Evolutionary conservation across 164 flowering plant species (phyloP).

Genomic region (Echeveria elegans): DNA sequence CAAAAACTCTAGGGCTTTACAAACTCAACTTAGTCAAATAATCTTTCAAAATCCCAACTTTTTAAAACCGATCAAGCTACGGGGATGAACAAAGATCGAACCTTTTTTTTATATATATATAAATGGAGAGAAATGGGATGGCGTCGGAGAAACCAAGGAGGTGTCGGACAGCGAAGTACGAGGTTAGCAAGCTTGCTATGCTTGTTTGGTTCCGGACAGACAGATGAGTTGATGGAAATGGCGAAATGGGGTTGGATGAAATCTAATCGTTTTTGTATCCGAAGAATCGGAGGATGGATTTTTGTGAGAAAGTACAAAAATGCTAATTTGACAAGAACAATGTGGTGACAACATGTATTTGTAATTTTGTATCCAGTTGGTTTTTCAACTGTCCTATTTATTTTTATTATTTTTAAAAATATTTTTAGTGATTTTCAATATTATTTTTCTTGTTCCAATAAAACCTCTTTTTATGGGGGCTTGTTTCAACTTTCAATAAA

Average conservation of each 20-base stretch:
- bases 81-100: background rate
- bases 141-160: conserved; percentile 2
- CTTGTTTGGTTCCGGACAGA: background rate
- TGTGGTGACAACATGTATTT: conserved; percentile 1
- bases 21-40: background rate
- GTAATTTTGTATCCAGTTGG: background rate
- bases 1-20: background rate
- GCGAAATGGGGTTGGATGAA: background rate
- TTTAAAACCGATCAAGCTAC: background rate
- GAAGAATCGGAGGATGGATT: conserved; percentile 5
- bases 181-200: background rate
- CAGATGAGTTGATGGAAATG: background rate
- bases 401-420: background rate
- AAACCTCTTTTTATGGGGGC: background rate
- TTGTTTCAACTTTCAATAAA: too few relatives aligned
- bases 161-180: background rate
- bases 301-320: background rate
- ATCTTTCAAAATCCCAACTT: background rate
- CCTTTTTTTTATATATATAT: too few relatives aligned
- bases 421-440: background rate
- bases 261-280: conserved; percentile 3
- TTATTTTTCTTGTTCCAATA: background rate
- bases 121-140: background rate
- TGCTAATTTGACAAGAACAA: background rate
- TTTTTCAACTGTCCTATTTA: background rate